Conservation (phyloP, 2,329 filamentous ascomycete genomes). For the Dactylellina haptotyla region DNA sequence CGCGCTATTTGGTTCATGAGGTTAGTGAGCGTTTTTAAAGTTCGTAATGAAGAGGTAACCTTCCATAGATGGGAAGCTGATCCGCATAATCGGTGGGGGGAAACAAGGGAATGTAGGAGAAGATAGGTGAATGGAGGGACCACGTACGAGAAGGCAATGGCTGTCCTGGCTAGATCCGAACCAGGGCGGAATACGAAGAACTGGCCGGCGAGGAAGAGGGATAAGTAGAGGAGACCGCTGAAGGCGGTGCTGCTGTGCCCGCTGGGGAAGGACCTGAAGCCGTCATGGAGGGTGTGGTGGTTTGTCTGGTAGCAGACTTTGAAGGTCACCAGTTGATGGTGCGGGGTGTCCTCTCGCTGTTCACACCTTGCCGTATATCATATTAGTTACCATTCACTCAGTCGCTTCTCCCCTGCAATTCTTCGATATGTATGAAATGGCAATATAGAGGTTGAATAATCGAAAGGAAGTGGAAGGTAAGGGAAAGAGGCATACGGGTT, state of each 20-base stretch:
- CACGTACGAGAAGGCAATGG: slow-evolving; percentile 40
- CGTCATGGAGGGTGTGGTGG: slow-evolving; percentile 78
- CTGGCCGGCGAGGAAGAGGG: slow-evolving; percentile 61
- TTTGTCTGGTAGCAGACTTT: slow-evolving; percentile 77
- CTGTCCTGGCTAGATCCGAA: slow-evolving; percentile 14
- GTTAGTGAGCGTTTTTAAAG: neutral
- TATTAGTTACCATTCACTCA: too few species aligned
- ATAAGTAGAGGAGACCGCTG: slow-evolving; percentile 78
- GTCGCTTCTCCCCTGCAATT: too few species aligned
- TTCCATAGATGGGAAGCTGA: neutral
- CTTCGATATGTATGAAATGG: too few species aligned
- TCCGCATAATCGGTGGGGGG: neutral
- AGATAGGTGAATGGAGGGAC: too few species aligned
- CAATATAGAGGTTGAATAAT: too few species aligned
- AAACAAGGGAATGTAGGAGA: neutral
- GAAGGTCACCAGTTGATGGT: slow-evolving; percentile 70
- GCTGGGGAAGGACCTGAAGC: slow-evolving; percentile 83
- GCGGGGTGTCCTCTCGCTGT: slow-evolving; percentile 65
- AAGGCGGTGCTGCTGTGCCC: slow-evolving; percentile 84
- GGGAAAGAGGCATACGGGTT: slow-evolving; percentile 65
- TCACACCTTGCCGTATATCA: slow-evolving; percentile 55
- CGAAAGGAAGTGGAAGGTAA: slow-evolving; percentile 1
- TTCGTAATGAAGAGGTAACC: too few species aligned
- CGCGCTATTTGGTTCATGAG: slow-evolving; percentile 28
- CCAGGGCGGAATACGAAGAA: slow-evolving; percentile 45